Base-by-base conservation (phyloP, 1,139 yeast species). In the Diutina mesorugosa region DNA sequence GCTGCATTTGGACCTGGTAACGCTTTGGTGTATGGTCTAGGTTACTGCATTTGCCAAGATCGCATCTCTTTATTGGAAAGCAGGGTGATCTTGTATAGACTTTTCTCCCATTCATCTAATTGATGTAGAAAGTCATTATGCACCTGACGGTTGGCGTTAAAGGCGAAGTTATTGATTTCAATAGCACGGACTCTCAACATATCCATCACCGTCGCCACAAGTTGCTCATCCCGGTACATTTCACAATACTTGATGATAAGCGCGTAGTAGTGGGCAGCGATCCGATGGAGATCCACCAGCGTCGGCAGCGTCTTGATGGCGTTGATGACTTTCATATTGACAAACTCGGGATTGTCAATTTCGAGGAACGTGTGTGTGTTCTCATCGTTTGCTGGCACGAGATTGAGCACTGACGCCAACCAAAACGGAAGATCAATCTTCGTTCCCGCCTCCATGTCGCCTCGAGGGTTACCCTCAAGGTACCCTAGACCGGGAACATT, bases 401-500 rank as follows among this genome's bases (percentile, higher is more conserved):
- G 74, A 1, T 95, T 96, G 51, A 93, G 71, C 4, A 87, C 79
- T 61, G 84, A 85, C 0, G 97, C 95, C 54, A 93, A 71, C 99
- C 99, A 93, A 45, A 90, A 69, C 0, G 99, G 98, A 50, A 93
- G 74, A 59, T 88, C 95, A 5, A 90, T 67, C 64, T 84, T 84
- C 1, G 95, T 77, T 51, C 84, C 85, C 63, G 82, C 77, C 57
- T 74, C 72, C 18, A 88, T 77, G 60, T 83, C 75, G 60, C 81
- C 78, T 0, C 88, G 90, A 0, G 90, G 88, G 59, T 85, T 84
- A 6, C 93, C 95, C 63, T 87, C 91, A n/a, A 91, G 74, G 65
- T 86, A 90, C 3, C 97, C 97, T 29, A 91, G 72, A 0, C 95
- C 95, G 0, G 96, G 95, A 2, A 90, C 87, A 0, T 86, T 79